Evolutionary conservation across 1,284 basidiomycete species (phyloP).

Genomic region (Boletus holoroseus): DNA sequence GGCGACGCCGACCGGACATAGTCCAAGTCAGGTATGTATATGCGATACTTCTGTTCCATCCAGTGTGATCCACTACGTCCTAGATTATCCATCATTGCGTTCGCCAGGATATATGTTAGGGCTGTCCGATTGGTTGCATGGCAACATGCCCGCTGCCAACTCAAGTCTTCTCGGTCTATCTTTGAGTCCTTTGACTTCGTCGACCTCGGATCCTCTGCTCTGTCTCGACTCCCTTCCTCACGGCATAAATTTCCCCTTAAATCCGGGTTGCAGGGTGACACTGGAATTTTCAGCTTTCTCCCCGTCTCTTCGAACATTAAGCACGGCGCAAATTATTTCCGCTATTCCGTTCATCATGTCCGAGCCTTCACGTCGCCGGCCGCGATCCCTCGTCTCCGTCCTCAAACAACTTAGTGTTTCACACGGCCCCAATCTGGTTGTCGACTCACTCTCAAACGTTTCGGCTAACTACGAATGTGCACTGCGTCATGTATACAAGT

Average conservation of each 20-base stretch:
- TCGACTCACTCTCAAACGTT: slow-evolving; percentile 41
- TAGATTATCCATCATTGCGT: not conserved
- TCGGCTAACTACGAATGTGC: slow-evolving; percentile 36
- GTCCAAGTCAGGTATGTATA: slow-evolving; percentile 24
- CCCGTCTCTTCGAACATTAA: slow-evolving; percentile 19
- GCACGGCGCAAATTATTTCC: slow-evolving; percentile 23
- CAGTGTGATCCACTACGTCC: not conserved
- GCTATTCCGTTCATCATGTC: slow-evolving; percentile 27
- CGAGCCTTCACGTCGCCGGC: slow-evolving; percentile 14
- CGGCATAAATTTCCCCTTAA: slow-evolving; percentile 5
- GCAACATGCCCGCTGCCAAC: not conserved
- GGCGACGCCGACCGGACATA: slow-evolving; percentile 3
- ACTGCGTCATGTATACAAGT: slow-evolving; percentile 25
- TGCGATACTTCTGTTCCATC: not conserved
- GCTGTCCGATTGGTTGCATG: slow-evolving; percentile 2
- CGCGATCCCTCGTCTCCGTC: slow-evolving; percentile 23
- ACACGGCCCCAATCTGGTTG: slow-evolving; percentile 35
- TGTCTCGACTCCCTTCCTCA: slow-evolving; percentile 25
- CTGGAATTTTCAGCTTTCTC: slow-evolving; percentile 32
- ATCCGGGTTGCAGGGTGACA: slow-evolving; percentile 10
- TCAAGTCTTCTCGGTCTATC: not conserved
- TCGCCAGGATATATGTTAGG: not conserved
- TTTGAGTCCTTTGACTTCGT: not conserved
- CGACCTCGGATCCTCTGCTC: slow-evolving; percentile 8
- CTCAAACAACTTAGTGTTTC: slow-evolving; percentile 21